Evolutionary conservation across 164 flowering plant genomes (phyloP), one percentile per base, ranked within the genome.

Genomic region (Echeveria elegans): DNA sequence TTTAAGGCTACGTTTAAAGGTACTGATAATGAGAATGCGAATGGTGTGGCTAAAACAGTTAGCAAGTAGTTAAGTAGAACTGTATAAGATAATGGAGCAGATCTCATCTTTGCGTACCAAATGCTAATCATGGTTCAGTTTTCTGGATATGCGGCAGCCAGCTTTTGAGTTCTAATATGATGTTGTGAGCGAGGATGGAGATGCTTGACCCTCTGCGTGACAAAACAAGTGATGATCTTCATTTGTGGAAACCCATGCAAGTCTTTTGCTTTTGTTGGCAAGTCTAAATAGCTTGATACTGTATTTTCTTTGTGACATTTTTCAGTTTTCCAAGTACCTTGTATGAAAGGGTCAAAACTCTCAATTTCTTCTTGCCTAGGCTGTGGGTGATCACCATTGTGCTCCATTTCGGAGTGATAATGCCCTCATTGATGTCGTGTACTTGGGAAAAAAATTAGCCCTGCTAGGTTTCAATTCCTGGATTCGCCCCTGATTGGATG

Each of bases 1-100:
- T 94, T 94, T 36, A 96, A 94, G 36, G 99, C 99, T 38, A 94
- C 99, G 1, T 94, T 94, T 82, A 91, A 86, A 72, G 87, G 74
- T 12, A 79, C 82, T n/a, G n/a, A n/a, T n/a, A n/a, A n/a, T 1
- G 88, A 82, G 15, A 79, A 74, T 45, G 76, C 30, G 7, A 63
- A 62, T 0, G 16, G 48, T 2, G 74, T 64, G 8, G 74, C 71
- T n/a, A 78, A 77, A n/a, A 32, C 69, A 0, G 78, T 41, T 8
- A n/a, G n/a, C n/a, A n/a, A n/a, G n/a, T n/a, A n/a, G n/a, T n/a
- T n/a, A n/a, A n/a, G n/a, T n/a, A n/a, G n/a, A n/a, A n/a, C n/a
- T n/a, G n/a, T n/a, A n/a, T n/a, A n/a, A n/a, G n/a, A n/a, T n/a
- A n/a, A n/a, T n/a, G n/a, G n/a, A n/a, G n/a, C n/a, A n/a, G n/a